phyloP scores from a whole-genome alignment of 345 rosid genomes.

The Nasturtium officinale region DNA sequence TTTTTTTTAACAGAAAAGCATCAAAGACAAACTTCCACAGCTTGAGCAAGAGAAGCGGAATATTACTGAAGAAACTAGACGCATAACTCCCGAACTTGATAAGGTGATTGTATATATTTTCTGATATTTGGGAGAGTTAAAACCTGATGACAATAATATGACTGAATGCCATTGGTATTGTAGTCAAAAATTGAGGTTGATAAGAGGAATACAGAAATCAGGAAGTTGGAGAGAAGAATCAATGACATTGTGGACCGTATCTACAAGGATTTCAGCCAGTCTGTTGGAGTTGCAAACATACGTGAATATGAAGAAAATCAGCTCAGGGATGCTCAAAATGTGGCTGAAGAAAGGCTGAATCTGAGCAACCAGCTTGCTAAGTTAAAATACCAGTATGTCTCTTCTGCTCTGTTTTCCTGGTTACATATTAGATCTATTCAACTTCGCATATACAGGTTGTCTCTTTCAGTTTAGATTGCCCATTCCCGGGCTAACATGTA shows the following conservation, averaged over 20 bases:
- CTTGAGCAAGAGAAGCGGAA: constrained; percentile 74
- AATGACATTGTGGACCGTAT: constrained; percentile 85
- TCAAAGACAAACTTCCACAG: constrained; percentile 74
- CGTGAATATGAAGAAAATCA: constrained; percentile 97
- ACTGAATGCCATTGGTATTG: constrained; percentile 34
- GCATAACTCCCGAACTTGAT: constrained; percentile 63
- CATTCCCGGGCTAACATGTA: constrained; percentile 20
- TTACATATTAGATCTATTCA: constrained; percentile 13
- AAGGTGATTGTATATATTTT: constrained; percentile 55
- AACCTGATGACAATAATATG: constrained; percentile 23
- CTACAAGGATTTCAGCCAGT: constrained; percentile 71
- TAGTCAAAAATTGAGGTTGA: constrained; percentile 70
- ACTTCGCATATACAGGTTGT: background rate
- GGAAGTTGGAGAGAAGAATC: constrained; percentile 80
- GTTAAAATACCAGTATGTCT: constrained; percentile 93
- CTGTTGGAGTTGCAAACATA: constrained; percentile 87
- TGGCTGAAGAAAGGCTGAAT: constrained; percentile 90
- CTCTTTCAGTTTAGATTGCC: constrained; percentile 20
- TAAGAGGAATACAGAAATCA: constrained; percentile 65
- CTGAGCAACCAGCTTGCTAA: constrained; percentile 91
- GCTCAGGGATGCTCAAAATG: constrained; percentile 81
- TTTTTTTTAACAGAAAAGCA: constrained; percentile 67
- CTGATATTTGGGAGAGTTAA: constrained; percentile 22
- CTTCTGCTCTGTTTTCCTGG: constrained; percentile 31
- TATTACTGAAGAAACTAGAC: constrained; percentile 65